Evolutionary conservation across 495 filamentous ascomycete species (phyloP).

Genomic region (Zalerion maritima): DNA sequence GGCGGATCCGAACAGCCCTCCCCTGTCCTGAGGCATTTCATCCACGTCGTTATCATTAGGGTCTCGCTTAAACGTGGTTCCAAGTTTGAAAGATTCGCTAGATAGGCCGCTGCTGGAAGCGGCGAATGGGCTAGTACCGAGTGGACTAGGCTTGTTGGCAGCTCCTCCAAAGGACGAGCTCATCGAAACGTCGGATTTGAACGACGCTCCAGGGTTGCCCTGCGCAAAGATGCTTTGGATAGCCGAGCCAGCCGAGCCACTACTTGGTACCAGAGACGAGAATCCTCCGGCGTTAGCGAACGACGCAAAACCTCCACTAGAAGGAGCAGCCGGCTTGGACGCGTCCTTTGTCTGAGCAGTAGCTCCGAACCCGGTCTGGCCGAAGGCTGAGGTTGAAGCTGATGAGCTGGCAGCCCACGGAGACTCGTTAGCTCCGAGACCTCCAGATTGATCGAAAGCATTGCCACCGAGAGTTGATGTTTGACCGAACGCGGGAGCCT

Average conservation of each 20-base stretch:
- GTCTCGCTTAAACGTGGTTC: conserved; percentile 70
- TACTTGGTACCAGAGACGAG: conserved; percentile 24
- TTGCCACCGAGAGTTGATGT: conserved; percentile 12
- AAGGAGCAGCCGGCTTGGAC: conserved; percentile 9
- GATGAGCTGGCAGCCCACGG: conserved; percentile 26
- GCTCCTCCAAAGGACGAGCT: conserved; percentile 20
- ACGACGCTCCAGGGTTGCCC: conserved; percentile 17
- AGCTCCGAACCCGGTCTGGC: conserved; percentile 20
- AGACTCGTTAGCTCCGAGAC: conserved; percentile 18
- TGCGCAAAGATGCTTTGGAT: conserved; percentile 36
- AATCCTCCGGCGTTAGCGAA: conserved; percentile 48
- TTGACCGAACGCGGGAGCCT: conserved; percentile 32
- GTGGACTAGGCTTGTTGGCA: too few species aligned
- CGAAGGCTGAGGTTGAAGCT: conserved; percentile 21
- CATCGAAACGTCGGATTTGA: conserved; percentile 24
- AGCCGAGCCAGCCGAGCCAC: conserved; percentile 15
- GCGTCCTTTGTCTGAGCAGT: conserved; percentile 5
- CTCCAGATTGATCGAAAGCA: conserved; percentile 21
- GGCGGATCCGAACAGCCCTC: conserved; percentile 38
- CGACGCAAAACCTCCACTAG: conserved; percentile 38
- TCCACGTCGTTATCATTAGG: conserved; percentile 44
- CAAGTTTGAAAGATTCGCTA: conserved; percentile 48
- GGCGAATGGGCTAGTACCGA: conserved; percentile 1
- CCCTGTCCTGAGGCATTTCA: conserved; percentile 27
- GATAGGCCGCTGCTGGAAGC: neutral